Conservation (phyloP, 2,329 filamentous ascomycete species). For the Alternaria rosae region DNA sequence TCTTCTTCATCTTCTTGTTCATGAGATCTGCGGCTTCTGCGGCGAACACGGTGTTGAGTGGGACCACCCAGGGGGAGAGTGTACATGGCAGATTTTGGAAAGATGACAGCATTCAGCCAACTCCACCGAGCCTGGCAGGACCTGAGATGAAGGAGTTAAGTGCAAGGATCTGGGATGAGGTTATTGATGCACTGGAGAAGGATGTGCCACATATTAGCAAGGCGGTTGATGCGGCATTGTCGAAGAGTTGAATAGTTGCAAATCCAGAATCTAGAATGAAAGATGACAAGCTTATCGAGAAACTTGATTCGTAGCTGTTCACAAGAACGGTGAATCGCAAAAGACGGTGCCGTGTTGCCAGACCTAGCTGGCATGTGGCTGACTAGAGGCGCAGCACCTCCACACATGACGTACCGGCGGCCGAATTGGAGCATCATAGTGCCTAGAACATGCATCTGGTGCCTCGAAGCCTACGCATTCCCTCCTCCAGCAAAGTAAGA, state of each 20-base stretch:
- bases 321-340: neutral
- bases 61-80: conserved; percentile 42
- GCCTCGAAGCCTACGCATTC: conserved; percentile 12
- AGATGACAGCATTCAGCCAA: conserved; percentile 41
- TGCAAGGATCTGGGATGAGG: conserved; percentile 43
- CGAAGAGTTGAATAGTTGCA: neutral
- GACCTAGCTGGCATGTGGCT: conserved; percentile 2
- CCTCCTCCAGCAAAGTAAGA: conserved; percentile 12
- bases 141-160: conserved; percentile 41
- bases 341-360: neutral
- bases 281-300: neutral
- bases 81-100: conserved; percentile 49
- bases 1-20: conserved; percentile 29
- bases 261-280: neutral
- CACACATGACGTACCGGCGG: conserved; percentile 25
- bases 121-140: conserved; percentile 39
- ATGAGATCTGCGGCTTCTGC: conserved; percentile 40
- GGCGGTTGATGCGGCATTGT: conserved; percentile 16
- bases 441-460: conserved; percentile 8
- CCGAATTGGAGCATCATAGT: conserved; percentile 15
- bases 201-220: conserved; percentile 33
- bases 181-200: conserved; percentile 40
- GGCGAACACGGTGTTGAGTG: conserved; percentile 44
- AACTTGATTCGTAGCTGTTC: neutral
- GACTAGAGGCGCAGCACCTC: conserved; percentile 10